Evolutionary conservation across 768 basidiomycete genomes (phyloP), one percentile per base, ranked within the genome.

Genomic region (Suillus paluster): DNA sequence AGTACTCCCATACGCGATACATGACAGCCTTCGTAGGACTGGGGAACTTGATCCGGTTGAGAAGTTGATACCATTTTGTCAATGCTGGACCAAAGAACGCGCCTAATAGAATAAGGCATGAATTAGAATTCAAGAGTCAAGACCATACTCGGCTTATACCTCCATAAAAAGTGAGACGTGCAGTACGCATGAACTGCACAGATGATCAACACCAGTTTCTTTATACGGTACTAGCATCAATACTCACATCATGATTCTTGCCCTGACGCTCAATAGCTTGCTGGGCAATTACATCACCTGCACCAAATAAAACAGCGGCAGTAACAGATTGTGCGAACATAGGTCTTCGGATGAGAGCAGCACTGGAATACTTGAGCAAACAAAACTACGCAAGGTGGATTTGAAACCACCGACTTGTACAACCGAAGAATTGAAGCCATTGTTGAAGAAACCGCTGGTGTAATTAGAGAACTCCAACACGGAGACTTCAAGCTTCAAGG

Each of bases 221-320:
- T 39, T 30, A 21, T 19, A 34, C 12, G 27, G 21, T 33, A 62
- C 17, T 2, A 3, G 19, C 2, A 4, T 12, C 11, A 39, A 60
- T 34, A 80, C 86, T 66, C 65, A 92, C 91, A 66, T 97, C 94
- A 70, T 97, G 94, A 3, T 87, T 73, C 58, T 70, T 78, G 7
- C 93, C 92, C 65, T 79, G 84, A 68, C 79, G 80, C 70, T 96
- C 95, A 21, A 96, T 83, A 1, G 78, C 83, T 74, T 97, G 95
- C 75, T 97, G 95, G 0, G 95, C 95, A 46, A 96, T 83, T 1
- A 95, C 68, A 70, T 94, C 93, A 23, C 91, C 92, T 7, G 83
- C 79, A 48, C 90, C 88, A 64, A 93, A 94, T 10, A 94, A 77
- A 56, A 89, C 67, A 1, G 82, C 84, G 0, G 88, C 89, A 1